These are phyloP conservation scores for Raphanus hybrid DNA, from an alignment of 441 rosid genomes.

Conservation along the genomic window DNA sequence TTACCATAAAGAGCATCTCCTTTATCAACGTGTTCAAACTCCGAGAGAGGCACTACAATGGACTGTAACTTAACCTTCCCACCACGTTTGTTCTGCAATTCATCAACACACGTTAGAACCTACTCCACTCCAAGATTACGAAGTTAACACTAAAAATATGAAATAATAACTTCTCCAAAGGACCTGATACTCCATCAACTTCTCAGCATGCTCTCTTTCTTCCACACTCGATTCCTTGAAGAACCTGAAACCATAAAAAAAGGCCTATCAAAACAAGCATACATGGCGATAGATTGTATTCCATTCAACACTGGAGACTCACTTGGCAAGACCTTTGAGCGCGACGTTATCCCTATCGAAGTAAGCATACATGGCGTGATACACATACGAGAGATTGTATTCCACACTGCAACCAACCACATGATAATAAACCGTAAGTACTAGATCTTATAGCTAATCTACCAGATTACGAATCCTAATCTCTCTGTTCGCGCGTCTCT, in stretches of 20 bases:
- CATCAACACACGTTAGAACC: not conserved
- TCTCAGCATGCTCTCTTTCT: constrained; percentile 77
- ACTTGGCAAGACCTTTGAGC: constrained; percentile 73
- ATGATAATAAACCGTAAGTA: not conserved
- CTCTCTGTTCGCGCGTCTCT: not conserved
- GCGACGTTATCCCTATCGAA: constrained; percentile 74
- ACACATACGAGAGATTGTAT: constrained; percentile 70
- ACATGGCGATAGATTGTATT: not conserved
- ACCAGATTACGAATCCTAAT: constrained; percentile 8
- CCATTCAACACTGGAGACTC: constrained; percentile 21
- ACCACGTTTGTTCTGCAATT: constrained; percentile 50
- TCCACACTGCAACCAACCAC: constrained; percentile 53
- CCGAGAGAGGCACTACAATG: constrained; percentile 48
- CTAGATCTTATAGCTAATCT: constrained; percentile 21
- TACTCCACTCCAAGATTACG: not conserved
- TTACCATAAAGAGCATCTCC: constrained; percentile 58
- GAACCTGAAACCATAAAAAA: constrained; percentile 44
- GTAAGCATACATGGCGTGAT: constrained; percentile 70
- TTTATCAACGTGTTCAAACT: constrained; percentile 49
- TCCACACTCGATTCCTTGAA: constrained; percentile 70
- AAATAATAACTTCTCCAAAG: not conserved
- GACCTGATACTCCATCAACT: constrained; percentile 75
- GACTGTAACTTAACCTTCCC: constrained; percentile 50
- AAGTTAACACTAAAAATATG: not conserved
- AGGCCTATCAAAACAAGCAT: not conserved